Percentiles rank a stretch among this genome's conserved stretches.
These are phyloP conservation scores for Globisporangium uncinulatum DNA, from an alignment of 352 stramenopile genomes.

Conservation along the genomic window DNA sequence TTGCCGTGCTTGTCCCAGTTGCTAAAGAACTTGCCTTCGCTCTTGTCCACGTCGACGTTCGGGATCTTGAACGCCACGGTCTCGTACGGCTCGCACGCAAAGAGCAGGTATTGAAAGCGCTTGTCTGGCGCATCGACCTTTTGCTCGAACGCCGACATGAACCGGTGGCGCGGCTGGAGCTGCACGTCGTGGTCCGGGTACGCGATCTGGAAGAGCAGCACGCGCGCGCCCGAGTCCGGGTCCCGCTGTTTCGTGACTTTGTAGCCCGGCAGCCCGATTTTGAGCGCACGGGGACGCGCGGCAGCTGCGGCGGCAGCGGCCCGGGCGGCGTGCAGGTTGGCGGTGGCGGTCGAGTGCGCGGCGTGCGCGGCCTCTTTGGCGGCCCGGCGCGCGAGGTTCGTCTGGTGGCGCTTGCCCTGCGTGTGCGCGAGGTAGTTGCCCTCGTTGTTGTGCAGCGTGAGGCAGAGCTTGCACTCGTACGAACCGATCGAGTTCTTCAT, in stretches of 20 bases:
- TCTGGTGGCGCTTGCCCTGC: conserved; percentile 98
- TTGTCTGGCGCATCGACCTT: conserved; percentile 96
- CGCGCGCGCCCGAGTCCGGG: conserved; percentile 71
- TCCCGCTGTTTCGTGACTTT: conserved; percentile 96
- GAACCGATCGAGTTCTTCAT: conserved; percentile 99
- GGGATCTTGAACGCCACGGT: conserved; percentile 99
- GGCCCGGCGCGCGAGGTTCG: conserved; percentile 91
- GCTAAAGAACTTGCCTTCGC: conserved; percentile 94
- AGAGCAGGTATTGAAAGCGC: conserved; percentile 95
- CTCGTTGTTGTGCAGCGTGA: conserved; percentile 99
- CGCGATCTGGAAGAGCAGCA: conserved; percentile 92
- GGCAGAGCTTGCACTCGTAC: conserved; percentile 99
- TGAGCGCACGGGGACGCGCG: conserved; percentile 74
- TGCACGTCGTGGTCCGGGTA: conserved; percentile 95
- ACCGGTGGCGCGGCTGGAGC: conserved; percentile 95
- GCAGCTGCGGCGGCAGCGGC: conserved; percentile 36
- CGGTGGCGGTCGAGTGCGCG: conserved; percentile 36
- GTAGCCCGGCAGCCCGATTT: conserved; percentile 97
- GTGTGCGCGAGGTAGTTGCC: conserved; percentile 99
- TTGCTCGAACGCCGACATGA: conserved; percentile 99
- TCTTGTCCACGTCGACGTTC: conserved; percentile 94
- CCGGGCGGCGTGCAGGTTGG: conserved; percentile 34
- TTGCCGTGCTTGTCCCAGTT: conserved; percentile 96
- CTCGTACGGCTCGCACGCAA: conserved; percentile 99
- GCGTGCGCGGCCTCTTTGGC: conserved; percentile 74